Percentiles rank a stretch among this genome's conserved stretches.
phyloP scores from a whole-genome alignment of 257 asterid species.

The Eucommia ulmoides region DNA sequence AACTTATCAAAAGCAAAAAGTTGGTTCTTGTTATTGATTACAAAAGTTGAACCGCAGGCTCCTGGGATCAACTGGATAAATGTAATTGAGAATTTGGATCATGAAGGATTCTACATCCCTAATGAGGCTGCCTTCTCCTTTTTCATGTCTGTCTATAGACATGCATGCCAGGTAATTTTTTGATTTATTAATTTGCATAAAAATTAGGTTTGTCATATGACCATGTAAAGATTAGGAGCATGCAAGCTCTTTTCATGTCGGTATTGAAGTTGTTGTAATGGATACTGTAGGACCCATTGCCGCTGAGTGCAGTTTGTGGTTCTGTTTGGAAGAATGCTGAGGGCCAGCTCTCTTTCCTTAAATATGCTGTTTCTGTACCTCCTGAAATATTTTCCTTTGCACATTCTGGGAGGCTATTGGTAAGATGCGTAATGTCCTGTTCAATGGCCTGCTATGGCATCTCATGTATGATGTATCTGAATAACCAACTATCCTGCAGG shows the following conservation, averaged over 20 bases:
- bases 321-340: conserved; percentile 86
- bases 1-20: not conserved
- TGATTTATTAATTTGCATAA: not conserved
- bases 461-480: conserved; percentile 5
- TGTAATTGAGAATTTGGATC: conserved; percentile 82
- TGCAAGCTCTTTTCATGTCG: not conserved
- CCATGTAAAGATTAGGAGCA: not conserved
- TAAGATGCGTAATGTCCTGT: conserved; percentile 18
- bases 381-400: conserved; percentile 86
- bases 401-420: conserved; percentile 75
- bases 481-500: conserved; percentile 27
- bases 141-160: conserved; percentile 65
- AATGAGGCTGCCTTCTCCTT: conserved; percentile 69
- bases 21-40: not conserved
- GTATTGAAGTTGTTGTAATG: conserved; percentile 1
- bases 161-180: conserved; percentile 68
- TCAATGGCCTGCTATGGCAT: conserved; percentile 4
- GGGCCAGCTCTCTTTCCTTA: conserved; percentile 91
- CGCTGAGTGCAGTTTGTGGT: conserved; percentile 84
- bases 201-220: not conserved
- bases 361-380: conserved; percentile 61
- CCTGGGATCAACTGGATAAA: conserved; percentile 68
- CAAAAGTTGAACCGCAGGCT: conserved; percentile 35
- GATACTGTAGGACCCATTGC: conserved; percentile 66
- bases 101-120: conserved; percentile 79